Evolutionary conservation across 768 basidiomycete genomes (phyloP).

Genomic region (Strobilomyces confusus): DNA sequence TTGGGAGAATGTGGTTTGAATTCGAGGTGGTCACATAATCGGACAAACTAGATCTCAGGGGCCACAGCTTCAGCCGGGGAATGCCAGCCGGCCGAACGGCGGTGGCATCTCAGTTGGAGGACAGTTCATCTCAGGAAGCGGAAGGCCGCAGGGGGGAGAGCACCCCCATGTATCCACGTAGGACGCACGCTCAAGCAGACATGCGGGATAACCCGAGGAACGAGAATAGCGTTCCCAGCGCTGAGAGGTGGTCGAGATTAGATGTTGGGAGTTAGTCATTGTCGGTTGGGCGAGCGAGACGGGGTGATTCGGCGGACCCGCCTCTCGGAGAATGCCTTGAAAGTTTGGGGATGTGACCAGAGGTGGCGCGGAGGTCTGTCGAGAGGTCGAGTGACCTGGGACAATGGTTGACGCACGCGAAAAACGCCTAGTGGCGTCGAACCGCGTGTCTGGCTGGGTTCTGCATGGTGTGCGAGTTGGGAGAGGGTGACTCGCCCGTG

Average conservation of each 20-base stretch:
- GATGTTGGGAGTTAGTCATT: slow-evolving; percentile 16
- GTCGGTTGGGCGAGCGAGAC: neutral
- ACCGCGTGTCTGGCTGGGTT: slow-evolving; percentile 1
- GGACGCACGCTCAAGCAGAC: neutral
- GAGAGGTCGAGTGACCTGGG: slow-evolving; percentile 6
- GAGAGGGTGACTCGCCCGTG: neutral
- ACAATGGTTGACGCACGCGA: slow-evolving; percentile 26
- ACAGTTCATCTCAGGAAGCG: slow-evolving; percentile 20
- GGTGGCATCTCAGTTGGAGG: slow-evolving; percentile 20
- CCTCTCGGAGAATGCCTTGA: neutral
- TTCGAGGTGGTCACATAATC: slow-evolving; percentile 4
- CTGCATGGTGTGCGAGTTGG: slow-evolving; percentile 3
- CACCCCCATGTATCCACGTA: slow-evolving; percentile 10
- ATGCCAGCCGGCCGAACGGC: slow-evolving; percentile 11
- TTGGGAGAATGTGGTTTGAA: slow-evolving; percentile 7
- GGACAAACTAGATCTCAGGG: slow-evolving; percentile 7
- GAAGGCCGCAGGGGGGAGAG: slow-evolving; percentile 23
- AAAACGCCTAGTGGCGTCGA: slow-evolving; percentile 28
- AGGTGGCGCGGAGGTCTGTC: slow-evolving; percentile 4
- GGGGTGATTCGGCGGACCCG: neutral
- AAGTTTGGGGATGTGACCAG: neutral
- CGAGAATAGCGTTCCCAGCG: slow-evolving; percentile 26
- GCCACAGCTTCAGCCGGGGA: slow-evolving; percentile 6
- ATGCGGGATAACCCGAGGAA: slow-evolving; percentile 20
- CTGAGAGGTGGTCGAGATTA: slow-evolving; percentile 20